These are phyloP conservation scores for Lachancea quebecensis DNA, from an alignment of 805 yeast species.

Conservation along the genomic window DNA sequence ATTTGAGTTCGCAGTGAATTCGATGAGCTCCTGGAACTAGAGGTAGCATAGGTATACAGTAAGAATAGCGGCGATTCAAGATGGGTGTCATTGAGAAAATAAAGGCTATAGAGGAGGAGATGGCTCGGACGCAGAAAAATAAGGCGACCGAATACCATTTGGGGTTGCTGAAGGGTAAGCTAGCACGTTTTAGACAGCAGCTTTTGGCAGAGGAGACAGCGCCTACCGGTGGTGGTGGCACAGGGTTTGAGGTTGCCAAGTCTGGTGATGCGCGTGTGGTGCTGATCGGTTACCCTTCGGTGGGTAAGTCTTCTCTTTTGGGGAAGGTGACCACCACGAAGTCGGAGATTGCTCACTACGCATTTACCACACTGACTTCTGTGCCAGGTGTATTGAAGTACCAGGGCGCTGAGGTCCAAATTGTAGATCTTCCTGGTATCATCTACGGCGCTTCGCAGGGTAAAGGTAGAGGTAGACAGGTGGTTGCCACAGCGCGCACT, in stretches of 20 bases:
- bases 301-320: constrained; percentile 88
- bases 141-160: constrained; percentile 97
- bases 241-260: constrained; percentile 89
- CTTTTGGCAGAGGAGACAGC: constrained; percentile 81
- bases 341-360: constrained; percentile 90
- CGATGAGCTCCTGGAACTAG: neutral
- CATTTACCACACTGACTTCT: constrained; percentile 92
- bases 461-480: constrained; percentile 96
- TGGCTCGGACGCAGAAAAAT: constrained; percentile 92
- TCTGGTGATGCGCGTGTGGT: constrained; percentile 96
- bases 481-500: constrained; percentile 91
- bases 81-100: constrained; percentile 58
- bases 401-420: constrained; percentile 94
- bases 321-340: constrained; percentile 88
- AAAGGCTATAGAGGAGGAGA: constrained; percentile 84
- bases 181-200: constrained; percentile 88
- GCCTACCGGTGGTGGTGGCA: constrained; percentile 64
- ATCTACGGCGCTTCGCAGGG: constrained; percentile 96
- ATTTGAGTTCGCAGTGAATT: too few relatives aligned
- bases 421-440: constrained; percentile 96
- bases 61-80: constrained; percentile 3
- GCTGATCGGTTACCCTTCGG: constrained; percentile 94
- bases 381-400: constrained; percentile 94
- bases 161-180: constrained; percentile 88
- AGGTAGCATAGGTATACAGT: neutral